phyloP scores from a whole-genome alignment of 1,139 yeast genomes.

The Candida neerlandica region DNA sequence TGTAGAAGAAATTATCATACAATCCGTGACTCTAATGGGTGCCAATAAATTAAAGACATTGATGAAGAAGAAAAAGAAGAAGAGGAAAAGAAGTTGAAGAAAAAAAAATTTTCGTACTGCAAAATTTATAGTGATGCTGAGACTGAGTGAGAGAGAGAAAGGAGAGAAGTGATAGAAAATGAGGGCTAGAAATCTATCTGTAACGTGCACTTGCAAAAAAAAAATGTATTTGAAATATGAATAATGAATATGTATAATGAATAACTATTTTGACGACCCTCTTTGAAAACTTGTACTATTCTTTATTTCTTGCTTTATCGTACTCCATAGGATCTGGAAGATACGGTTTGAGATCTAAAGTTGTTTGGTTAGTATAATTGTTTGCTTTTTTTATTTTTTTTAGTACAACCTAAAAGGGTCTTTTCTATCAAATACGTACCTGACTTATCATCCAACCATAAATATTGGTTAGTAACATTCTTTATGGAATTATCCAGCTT shows the following conservation, averaged over 20 bases:
- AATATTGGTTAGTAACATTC: slow-evolving; percentile 54
- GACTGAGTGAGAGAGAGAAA: neutral
- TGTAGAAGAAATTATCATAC: slow-evolving; percentile 48
- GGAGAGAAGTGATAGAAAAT: too few relatives aligned
- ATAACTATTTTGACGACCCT: neutral
- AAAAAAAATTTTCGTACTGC: slow-evolving; percentile 10
- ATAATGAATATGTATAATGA: neutral
- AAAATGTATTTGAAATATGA: neutral
- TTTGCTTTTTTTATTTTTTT: neutral
- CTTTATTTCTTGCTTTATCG: slow-evolving; percentile 34
- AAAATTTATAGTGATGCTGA: neutral
- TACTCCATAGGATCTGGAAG: slow-evolving; percentile 65
- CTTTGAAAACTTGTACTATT: neutral
- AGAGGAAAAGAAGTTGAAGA: slow-evolving; percentile 24
- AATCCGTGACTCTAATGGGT: slow-evolving; percentile 94
- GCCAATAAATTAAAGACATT: slow-evolving; percentile 76
- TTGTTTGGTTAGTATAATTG: slow-evolving; percentile 1
- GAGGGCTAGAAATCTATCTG: neutral
- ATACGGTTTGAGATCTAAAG: slow-evolving; percentile 43
- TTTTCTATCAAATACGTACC: slow-evolving; percentile 21
- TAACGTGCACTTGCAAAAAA: slow-evolving; percentile 4
- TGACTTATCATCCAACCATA: slow-evolving; percentile 61
- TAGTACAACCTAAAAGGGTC: too few relatives aligned
- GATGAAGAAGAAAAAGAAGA: slow-evolving; percentile 40
- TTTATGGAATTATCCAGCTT: slow-evolving; percentile 56